Base-by-base conservation (phyloP, 2,329 filamentous ascomycete species). In the Botrytis byssoidea region DNA sequence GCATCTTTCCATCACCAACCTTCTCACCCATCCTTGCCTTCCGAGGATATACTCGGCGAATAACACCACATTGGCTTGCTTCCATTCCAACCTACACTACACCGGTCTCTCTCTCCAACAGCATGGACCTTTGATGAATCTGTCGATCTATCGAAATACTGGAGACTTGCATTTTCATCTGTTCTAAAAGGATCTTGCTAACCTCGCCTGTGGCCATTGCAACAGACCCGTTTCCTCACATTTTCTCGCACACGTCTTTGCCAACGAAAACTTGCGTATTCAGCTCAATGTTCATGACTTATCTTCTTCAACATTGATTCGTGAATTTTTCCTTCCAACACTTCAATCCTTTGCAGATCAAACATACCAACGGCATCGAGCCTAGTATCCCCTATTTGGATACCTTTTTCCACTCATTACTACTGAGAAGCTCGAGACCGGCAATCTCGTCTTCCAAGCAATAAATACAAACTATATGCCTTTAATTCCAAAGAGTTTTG, bases 401-500 rank as follows among this genome's bases (percentile, higher is more conserved):
- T 67, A 57, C 61, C 44, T 22, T 25, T 72, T 57, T 59, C 46
- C 70, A 46, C 44, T 67, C 59, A 22, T 40, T 67, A 55, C 46
- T 40, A 57, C 70, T 44, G 70, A 72, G 70, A 72, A 72, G 70
- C 35, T 67, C 70, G 70, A 65, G 70, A 66, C 70, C 29, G 35
- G 35, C 61, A 44, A 72, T 67, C 61, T 72, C 61, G 71, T 70
- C 71, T 74, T 75, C 66, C 55, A 73, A 60, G 66, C 48, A 63
- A 59, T 46, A 74, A 67, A 75, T 74, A 73, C 59, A 75, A 75
- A 76, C 80, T 79, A 80, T 69, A 82, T 82, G 81, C 80, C 80
- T 79, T 81, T 78, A 76, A 80, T 81, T 75, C 77, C 80, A 46
- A 81, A 78, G 74, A 77, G 71, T 42, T 82, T 82, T 73, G 79